Evolutionary conservation across 352 stramenopile genomes (phyloP).

Genomic region (Phytopythium aichiense): DNA sequence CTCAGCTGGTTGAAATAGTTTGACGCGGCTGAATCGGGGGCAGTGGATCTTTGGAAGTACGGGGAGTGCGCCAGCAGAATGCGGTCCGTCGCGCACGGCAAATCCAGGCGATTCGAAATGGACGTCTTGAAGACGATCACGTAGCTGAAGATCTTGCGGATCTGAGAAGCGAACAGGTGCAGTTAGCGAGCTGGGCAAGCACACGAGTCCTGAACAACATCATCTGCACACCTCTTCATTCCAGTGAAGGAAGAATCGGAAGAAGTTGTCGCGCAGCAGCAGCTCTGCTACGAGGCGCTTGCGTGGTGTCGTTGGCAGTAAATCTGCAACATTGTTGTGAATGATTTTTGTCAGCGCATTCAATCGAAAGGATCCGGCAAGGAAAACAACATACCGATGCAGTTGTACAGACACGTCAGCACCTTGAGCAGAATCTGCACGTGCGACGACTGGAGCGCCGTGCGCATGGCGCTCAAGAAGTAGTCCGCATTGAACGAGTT

Average conservation of each 20-base stretch:
- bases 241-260: constrained; percentile 84
- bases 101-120: constrained; percentile 64
- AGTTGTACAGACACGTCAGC: constrained; percentile 84
- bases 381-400: constrained; percentile 43
- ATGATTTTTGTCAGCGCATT: neutral
- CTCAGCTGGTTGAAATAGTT: constrained; percentile 73
- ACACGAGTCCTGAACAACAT: neutral
- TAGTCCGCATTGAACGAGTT: constrained; percentile 63
- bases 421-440: constrained; percentile 85
- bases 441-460: constrained; percentile 63
- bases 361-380: neutral
- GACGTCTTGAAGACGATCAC: constrained; percentile 84
- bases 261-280: constrained; percentile 84
- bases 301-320: constrained; percentile 57
- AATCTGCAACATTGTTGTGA: constrained; percentile 26
- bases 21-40: constrained; percentile 28
- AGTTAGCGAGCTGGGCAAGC: neutral
- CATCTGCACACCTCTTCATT: constrained; percentile 69
- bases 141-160: constrained; percentile 84
- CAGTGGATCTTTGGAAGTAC: constrained; percentile 51
- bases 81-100: constrained; percentile 67
- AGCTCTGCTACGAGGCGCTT: constrained; percentile 69
- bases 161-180: constrained; percentile 18
- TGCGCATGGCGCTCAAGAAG: constrained; percentile 68
- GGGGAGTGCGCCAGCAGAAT: constrained; percentile 70